Evolutionary conservation across 768 basidiomycete genomes (phyloP).

Genomic region (Lentinula detonsa): DNA sequence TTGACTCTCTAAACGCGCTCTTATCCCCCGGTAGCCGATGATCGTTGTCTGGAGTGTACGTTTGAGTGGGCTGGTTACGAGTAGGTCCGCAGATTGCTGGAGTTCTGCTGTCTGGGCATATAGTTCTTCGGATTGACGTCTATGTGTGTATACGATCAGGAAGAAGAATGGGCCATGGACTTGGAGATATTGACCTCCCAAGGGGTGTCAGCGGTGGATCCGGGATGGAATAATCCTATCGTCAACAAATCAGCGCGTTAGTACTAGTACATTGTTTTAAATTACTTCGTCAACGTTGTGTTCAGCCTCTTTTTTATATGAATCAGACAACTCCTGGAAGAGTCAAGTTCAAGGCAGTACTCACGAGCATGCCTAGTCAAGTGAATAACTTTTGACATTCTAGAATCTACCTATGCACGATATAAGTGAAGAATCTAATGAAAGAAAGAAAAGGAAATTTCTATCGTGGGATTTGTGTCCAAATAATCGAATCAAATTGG

Average conservation of each 20-base stretch:
- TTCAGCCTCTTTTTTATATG: not conserved
- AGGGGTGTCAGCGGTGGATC: conserved; percentile 3
- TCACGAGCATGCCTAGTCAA: conserved; percentile 4
- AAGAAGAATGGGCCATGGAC: not conserved
- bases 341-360: not conserved
- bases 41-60: conserved; percentile 5
- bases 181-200: not conserved
- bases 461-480: too few species aligned
- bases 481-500: too few species aligned
- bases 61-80: conserved; percentile 3
- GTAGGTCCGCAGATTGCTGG: not conserved
- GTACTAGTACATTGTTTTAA: not conserved
- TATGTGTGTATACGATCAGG: not conserved
- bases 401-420: too few species aligned
- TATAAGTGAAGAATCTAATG: too few species aligned
- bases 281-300: conserved; percentile 3
- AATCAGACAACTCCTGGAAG: not conserved
- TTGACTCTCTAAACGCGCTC: conserved; percentile 1
- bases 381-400: not conserved
- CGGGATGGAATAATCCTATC: not conserved
- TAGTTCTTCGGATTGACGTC: conserved; percentile 6
- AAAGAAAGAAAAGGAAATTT: too few species aligned
- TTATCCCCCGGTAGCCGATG: not conserved
- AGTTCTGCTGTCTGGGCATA: not conserved
- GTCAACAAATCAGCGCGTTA: not conserved